Base-by-base conservation (phyloP, 2,329 filamentous ascomycete species). In the Fusarium sp. region DNA sequence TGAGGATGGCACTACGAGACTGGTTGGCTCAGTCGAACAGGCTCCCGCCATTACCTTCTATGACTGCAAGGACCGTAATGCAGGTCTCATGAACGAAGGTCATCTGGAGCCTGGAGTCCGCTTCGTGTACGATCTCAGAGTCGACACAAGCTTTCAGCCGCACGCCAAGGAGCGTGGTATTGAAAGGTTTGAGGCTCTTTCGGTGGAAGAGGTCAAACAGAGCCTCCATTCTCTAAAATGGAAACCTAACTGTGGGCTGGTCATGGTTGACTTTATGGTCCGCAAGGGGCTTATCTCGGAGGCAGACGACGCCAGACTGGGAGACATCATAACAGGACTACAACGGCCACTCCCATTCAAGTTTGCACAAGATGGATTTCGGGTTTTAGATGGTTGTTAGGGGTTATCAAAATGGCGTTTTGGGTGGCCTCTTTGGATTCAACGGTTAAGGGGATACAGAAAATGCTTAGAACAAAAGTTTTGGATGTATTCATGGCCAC, bases 231-330 rank as follows among this genome's bases (percentile, higher is more conserved):
- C 63, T 6, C 62, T 71, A 10, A 63, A 64, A 31, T 84, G 82
- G 82, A 84, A 84, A 74, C 82, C 82, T n/a, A 84, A 83, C 61
- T 83, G 81, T 56, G 82, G 78, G n/a, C 70, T 84, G 7, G 81
- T 83, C n/a, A 83, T 83, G 80, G 72, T 84, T 27, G 81, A 83
- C 52, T 84, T 83, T 59, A 66, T 84, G 42, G 65, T 81, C 14
- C 79, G 81, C 20, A 79, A 80, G 64, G 74, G 77, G 6, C 76
- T 79, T 36, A 67, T 82, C 45, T 72, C 58, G 13, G 73, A 70
- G 9, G 68, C 64, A 2, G 77, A 80, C 6, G 78, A 80, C 40
- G 71, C 68, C 25, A 68, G 71, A 6, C 78, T 77, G 20, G 65
- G 64, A 2, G 54, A 71, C 4, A 73, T 82, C 38, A 63, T 58